Conservation (phyloP, 352 stramenopile species). For the Phytophthora quininea region DNA sequence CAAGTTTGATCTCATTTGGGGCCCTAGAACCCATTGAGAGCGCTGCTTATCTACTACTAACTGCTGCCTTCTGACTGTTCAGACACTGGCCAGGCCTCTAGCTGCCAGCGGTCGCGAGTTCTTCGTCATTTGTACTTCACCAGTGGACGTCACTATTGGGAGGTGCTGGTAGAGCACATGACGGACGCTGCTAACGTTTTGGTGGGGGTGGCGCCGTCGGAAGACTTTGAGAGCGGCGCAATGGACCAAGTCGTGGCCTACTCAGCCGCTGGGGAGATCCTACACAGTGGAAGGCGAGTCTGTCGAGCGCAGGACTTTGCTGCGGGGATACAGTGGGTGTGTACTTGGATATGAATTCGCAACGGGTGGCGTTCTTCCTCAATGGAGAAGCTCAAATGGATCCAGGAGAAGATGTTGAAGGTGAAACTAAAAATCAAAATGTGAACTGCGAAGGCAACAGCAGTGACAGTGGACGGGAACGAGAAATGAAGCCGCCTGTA, state of each 20-base stretch:
- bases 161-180: slow-evolving; percentile 45
- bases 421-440: slow-evolving; percentile 3
- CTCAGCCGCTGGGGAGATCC: slow-evolving; percentile 37
- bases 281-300: slow-evolving; percentile 43
- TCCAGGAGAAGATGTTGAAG: slow-evolving; percentile 2
- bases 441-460: slow-evolving; percentile 1
- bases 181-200: slow-evolving; percentile 28
- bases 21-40: neutral
- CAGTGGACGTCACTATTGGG: slow-evolving; percentile 59
- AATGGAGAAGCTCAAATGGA: slow-evolving; percentile 41
- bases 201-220: slow-evolving; percentile 37
- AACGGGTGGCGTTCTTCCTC: slow-evolving; percentile 47
- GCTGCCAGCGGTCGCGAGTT: slow-evolving; percentile 34
- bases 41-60: slow-evolving; percentile 3
- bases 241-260: slow-evolving; percentile 42
- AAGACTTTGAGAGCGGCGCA: slow-evolving; percentile 34
- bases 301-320: slow-evolving; percentile 33
- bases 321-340: slow-evolving; percentile 49
- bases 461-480: neutral
- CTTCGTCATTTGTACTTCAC: slow-evolving; percentile 60
- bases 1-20: slow-evolving; percentile 8
- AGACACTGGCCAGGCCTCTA: slow-evolving; percentile 29
- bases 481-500: slow-evolving; percentile 28
- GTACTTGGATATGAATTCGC: slow-evolving; percentile 53
- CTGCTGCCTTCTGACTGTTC: slow-evolving; percentile 3